Conservation (phyloP, 352 stramenopile genomes). For the Achlya hypogyna region DNA sequence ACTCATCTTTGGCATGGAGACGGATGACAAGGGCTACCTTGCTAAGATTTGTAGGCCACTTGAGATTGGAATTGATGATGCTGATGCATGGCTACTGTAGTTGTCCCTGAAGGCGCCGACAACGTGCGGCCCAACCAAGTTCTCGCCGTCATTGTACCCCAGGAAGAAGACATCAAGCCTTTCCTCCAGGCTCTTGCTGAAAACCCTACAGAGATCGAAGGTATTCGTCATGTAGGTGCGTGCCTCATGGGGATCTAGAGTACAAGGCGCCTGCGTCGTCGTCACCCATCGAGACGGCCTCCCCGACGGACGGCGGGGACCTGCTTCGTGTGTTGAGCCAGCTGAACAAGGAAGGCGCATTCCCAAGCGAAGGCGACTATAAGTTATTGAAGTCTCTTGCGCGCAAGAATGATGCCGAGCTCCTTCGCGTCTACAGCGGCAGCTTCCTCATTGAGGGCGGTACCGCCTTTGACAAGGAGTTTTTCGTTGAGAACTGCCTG, state of each 20-base stretch:
- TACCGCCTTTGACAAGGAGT: constrained; percentile 55
- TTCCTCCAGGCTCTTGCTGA: constrained; percentile 49
- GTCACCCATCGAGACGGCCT: background rate
- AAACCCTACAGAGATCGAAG: constrained; percentile 56
- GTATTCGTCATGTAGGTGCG: constrained; percentile 7
- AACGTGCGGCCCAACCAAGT: constrained; percentile 57
- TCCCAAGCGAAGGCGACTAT: constrained; percentile 50
- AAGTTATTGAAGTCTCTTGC: constrained; percentile 80
- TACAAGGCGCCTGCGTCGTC: background rate
- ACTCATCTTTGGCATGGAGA: constrained; percentile 67
- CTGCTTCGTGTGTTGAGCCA: constrained; percentile 67
- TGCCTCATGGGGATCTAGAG: background rate
- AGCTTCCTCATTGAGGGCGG: constrained; percentile 46
- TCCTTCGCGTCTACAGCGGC: constrained; percentile 71
- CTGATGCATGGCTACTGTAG: constrained; percentile 30
- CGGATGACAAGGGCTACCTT: constrained; percentile 70
- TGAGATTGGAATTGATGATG: background rate
- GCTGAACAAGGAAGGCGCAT: constrained; percentile 70
- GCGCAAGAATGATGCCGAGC: constrained; percentile 66
- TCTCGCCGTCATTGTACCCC: constrained; percentile 67
- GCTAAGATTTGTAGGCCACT: constrained; percentile 53
- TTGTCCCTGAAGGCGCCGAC: constrained; percentile 44
- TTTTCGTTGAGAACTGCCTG: constrained; percentile 76
- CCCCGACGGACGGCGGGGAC: constrained; percentile 34
- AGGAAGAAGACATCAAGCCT: constrained; percentile 43